Evolutionary conservation across 2,329 filamentous ascomycete species (phyloP), one percentile per base, ranked within the genome.

Genomic region (Endoconidiophora laricicola): DNA sequence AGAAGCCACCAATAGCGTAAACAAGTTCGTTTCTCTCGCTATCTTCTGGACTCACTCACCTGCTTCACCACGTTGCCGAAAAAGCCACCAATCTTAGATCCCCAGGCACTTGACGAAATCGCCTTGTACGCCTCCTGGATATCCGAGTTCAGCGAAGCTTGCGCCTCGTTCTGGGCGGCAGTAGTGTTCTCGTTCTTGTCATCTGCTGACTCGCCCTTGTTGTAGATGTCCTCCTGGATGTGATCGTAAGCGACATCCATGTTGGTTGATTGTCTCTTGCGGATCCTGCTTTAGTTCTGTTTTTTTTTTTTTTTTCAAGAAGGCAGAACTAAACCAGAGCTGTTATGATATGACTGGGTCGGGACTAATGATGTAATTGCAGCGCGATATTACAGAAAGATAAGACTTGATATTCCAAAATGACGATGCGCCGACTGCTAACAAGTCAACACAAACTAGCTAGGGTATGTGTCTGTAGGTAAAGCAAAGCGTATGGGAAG

Each of bases 241-340:
- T 94, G 87, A 62, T 98, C 91, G 74, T 96, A 98, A 42, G 88
- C 88, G 61, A 93, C 73, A 76, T 98, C 91, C 91, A 98, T 96
- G 56, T 56, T 60, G 44, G 41, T 42, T 48, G 18, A n/a, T 29
- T 29, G 26, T 10, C 12, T 33, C 5, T 7, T 33, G 26, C 26
- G 26, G 26, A 33, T 33, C 26, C 26, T 33, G 26, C 26, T 33
- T 33, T 33, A 10, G 26, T 33, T 33, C 7, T 2, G 26, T 33
- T 7, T 7, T 33, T 33, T 33, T 7, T 10, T 33, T 33, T 10
- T 33, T 33, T 10, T 33, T 33, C 7, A 1, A 6, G 26, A 33
- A 33, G 12, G 26, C 7, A 33, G 5, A 33, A 33, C 26, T 7
- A 18, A 18, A 18, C 16, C 12, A 33, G 26, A 33, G 26, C 26